Conservation (phyloP, 148 eudicot species). For the Diospyros lotus region DNA sequence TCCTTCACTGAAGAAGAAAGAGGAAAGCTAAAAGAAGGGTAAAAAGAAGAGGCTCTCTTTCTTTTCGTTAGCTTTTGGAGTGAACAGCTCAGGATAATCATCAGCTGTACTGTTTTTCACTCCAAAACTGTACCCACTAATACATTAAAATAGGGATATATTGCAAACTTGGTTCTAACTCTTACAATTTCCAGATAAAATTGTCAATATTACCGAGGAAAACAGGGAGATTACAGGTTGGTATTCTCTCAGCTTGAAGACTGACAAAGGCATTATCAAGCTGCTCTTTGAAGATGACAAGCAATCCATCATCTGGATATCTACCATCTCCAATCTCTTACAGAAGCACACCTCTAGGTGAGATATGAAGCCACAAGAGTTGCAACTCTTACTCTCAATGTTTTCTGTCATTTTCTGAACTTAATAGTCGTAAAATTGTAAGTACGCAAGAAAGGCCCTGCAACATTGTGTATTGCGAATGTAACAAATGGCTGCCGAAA, state of each 20-base stretch:
- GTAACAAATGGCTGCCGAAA: too few relatives aligned
- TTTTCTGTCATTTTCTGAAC: too few relatives aligned
- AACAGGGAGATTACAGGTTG: slow-evolving; percentile 9
- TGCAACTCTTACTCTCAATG: not conserved
- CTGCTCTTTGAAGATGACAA: slow-evolving; percentile 31
- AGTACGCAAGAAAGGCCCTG: too few relatives aligned
- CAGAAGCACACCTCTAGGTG: slow-evolving; percentile 16
- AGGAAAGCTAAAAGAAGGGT: not conserved
- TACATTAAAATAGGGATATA: too few relatives aligned
- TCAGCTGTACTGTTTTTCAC: too few relatives aligned
- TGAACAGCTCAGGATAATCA: too few relatives aligned
- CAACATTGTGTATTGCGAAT: too few relatives aligned
- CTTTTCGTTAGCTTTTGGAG: too few relatives aligned
- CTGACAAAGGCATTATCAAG: slow-evolving; percentile 27
- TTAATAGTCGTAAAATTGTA: too few relatives aligned
- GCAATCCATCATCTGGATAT: slow-evolving; percentile 22
- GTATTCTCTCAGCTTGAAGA: slow-evolving; percentile 24
- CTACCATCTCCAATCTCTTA: slow-evolving; percentile 26
- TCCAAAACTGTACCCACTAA: too few relatives aligned
- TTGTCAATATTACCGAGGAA: slow-evolving; percentile 23
- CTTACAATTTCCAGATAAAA: slow-evolving; percentile 20
- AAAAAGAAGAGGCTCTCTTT: not conserved
- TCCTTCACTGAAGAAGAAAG: not conserved
- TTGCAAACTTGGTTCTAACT: not conserved
- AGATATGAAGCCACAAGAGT: not conserved